phyloP scores from a whole-genome alignment of 768 basidiomycete genomes.

The Hydnum rufescens region DNA sequence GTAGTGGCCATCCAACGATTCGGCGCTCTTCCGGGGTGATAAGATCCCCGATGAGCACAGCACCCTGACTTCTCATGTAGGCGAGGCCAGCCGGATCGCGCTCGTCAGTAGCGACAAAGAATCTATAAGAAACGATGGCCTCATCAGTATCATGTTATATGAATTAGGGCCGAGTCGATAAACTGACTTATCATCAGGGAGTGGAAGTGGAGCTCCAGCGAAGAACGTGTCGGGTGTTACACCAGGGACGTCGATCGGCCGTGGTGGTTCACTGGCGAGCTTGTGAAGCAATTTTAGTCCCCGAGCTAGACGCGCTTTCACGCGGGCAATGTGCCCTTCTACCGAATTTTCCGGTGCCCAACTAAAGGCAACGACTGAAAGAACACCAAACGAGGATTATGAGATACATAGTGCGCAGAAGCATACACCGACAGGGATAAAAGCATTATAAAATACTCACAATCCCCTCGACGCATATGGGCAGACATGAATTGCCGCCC shows the following conservation, averaged over 20 bases:
- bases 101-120: conserved; percentile 8
- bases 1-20: conserved; percentile 5
- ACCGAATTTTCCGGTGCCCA: background rate
- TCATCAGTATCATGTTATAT: background rate
- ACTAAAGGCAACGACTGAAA: background rate
- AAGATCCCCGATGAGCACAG: conserved; percentile 5
- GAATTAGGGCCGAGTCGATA: background rate
- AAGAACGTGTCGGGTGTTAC: conserved; percentile 4
- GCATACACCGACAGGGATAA: background rate
- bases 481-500: conserved; percentile 5
- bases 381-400: background rate
- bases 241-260: conserved; percentile 6
- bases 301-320: background rate
- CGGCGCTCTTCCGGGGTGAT: conserved; percentile 3
- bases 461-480: conserved; percentile 8
- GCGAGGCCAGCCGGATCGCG: background rate
- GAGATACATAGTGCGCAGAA: background rate
- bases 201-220: conserved; percentile 4
- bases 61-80: conserved; percentile 5
- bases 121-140: background rate
- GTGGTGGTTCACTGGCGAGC: background rate
- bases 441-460: background rate
- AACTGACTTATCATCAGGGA: conserved; percentile 9
- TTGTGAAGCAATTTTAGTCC: conserved; percentile 2
- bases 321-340: conserved; percentile 2